phyloP scores from a whole-genome alignment of 495 filamentous ascomycete genomes.

The Schizothecium vesticola region DNA sequence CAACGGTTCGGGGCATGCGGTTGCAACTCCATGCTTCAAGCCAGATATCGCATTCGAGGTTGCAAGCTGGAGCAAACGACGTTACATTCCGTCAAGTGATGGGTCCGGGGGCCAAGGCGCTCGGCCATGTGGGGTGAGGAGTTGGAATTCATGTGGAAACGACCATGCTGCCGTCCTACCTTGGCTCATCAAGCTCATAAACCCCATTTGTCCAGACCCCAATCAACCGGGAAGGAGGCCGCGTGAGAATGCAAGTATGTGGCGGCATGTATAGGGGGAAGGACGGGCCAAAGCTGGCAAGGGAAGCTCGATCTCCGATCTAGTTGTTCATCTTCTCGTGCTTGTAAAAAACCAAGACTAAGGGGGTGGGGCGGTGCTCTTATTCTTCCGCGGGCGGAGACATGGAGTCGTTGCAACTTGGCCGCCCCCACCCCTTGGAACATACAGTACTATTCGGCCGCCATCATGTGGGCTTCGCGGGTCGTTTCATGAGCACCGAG shows the following conservation, averaged over 20 bases:
- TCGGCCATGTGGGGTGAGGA: neutral
- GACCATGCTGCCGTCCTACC: neutral
- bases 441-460: neutral
- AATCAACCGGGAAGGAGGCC: neutral
- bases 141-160: neutral
- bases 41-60: neutral
- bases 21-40: neutral
- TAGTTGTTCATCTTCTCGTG: neutral
- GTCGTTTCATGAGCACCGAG: slow-evolving; percentile 25
- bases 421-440: neutral
- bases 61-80: neutral
- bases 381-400: neutral
- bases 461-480: slow-evolving; percentile 2
- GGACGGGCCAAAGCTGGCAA: neutral
- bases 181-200: neutral
- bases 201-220: neutral
- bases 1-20: neutral
- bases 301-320: neutral
- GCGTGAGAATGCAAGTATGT: neutral
- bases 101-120: neutral
- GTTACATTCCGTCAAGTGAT: neutral
- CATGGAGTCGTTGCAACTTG: neutral
- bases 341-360: no score
- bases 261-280: neutral
- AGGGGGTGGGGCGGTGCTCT: no score